Percentiles rank a stretch among this genome's conserved stretches.
These are phyloP conservation scores for Pythium brachiatum DNA, from an alignment of 352 stramenopile genomes.

Conservation along the genomic window DNA sequence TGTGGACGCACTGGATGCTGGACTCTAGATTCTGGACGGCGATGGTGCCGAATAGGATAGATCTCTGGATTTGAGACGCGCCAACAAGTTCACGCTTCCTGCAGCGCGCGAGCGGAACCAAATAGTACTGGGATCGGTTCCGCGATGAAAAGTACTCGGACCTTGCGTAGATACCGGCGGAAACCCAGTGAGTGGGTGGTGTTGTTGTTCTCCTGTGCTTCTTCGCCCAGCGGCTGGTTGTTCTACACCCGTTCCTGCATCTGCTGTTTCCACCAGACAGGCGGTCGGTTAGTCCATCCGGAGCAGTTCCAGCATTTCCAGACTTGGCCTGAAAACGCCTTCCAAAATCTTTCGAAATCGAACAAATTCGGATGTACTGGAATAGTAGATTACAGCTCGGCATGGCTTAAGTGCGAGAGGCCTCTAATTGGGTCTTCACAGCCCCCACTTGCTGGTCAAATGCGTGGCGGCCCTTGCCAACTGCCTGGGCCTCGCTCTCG, in stretches of 20 bases:
- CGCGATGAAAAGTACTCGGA: not conserved
- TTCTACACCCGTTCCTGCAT: not conserved
- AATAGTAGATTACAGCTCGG: constrained; percentile 17
- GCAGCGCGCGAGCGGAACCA: not conserved
- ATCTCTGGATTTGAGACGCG: not conserved
- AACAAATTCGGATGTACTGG: not conserved
- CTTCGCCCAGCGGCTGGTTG: constrained; percentile 2
- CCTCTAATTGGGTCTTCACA: constrained; percentile 61
- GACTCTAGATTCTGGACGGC: too few species aligned
- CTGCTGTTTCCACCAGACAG: not conserved
- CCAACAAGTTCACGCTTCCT: too few species aligned
- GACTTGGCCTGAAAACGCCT: not conserved
- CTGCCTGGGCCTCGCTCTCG: constrained; percentile 32
- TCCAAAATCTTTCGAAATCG: constrained; percentile 9
- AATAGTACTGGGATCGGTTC: not conserved
- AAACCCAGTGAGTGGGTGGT: not conserved
- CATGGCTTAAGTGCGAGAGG: constrained; percentile 21
- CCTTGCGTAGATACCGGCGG: not conserved
- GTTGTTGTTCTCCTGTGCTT: not conserved
- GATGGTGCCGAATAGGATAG: not conserved
- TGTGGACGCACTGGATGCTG: not conserved
- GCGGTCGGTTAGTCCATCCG: constrained; percentile 1
- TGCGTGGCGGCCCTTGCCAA: constrained; percentile 43
- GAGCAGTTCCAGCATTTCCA: not conserved
- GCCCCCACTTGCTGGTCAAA: constrained; percentile 54